These are phyloP conservation scores for Umbelopsis sp. DNA, from an alignment of 192 early-diverging fungal species.

Conservation along the genomic window DNA sequence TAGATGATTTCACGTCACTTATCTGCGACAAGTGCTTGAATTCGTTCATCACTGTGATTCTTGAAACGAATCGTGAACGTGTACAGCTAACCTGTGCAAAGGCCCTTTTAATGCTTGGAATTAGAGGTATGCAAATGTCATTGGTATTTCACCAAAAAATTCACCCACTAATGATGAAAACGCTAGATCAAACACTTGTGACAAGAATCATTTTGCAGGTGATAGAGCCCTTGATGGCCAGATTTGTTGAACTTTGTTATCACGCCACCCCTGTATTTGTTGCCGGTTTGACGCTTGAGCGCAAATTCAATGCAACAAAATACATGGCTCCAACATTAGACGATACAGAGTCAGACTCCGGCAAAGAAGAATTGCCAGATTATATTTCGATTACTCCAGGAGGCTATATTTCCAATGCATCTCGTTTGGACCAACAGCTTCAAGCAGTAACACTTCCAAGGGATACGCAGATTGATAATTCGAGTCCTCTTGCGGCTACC, in stretches of 20 bases:
- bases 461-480: not conserved
- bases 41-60: conserved; percentile 24
- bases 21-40: conserved; percentile 32
- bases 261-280: conserved; percentile 11
- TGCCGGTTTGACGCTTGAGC: conserved; percentile 7
- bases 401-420: conserved; percentile 26
- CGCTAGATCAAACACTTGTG: conserved; percentile 23
- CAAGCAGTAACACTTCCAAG: conserved; percentile 1
- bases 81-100: conserved; percentile 38
- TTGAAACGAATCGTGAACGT: conserved; percentile 23
- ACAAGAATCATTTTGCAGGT: conserved; percentile 21
- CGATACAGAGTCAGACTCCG: not conserved
- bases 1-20: conserved; percentile 27
- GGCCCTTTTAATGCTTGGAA: conserved; percentile 22
- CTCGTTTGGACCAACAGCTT: conserved; percentile 15
- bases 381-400: conserved; percentile 24
- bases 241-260: conserved; percentile 17
- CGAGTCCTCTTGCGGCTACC: not conserved
- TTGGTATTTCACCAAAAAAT: not conserved
- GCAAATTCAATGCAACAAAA: not conserved
- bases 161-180: not conserved
- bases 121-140: conserved; percentile 28
- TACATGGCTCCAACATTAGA: not conserved
- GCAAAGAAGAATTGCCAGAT: conserved; percentile 18
- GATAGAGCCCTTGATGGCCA: conserved; percentile 30